Evolutionary conservation across 2,329 filamentous ascomycete species (phyloP).

Genomic region (Calonectria pauciramosa): DNA sequence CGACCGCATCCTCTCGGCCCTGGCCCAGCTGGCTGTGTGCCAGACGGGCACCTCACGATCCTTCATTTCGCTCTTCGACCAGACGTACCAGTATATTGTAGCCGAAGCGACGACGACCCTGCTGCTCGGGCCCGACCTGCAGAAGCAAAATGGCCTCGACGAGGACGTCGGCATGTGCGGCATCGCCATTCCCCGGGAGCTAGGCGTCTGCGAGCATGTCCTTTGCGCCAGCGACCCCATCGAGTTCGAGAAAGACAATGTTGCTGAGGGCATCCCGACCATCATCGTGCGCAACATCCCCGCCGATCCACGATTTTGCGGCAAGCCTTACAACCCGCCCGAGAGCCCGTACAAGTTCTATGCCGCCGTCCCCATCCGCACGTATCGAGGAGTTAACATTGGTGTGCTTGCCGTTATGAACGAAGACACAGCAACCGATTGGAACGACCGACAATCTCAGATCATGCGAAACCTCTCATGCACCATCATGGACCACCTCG

Average conservation of each 20-base stretch:
- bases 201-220: slow-evolving; percentile 48
- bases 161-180: slow-evolving; percentile 50
- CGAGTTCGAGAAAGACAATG: slow-evolving; percentile 37
- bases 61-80: slow-evolving; percentile 66
- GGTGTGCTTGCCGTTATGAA: slow-evolving; percentile 55
- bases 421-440: slow-evolving; percentile 23
- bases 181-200: slow-evolving; percentile 47
- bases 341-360: slow-evolving; percentile 52
- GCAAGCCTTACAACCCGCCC: slow-evolving; percentile 39
- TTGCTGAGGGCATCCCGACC: slow-evolving; percentile 45
- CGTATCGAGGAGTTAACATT: slow-evolving; percentile 56
- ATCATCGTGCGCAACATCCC: slow-evolving; percentile 52
- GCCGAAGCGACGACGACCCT: slow-evolving; percentile 63
- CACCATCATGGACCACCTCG: slow-evolving; percentile 55
- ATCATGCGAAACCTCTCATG: slow-evolving; percentile 46
- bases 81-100: slow-evolving; percentile 61
- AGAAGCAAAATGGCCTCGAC: slow-evolving; percentile 23
- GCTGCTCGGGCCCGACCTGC: slow-evolving; percentile 47
- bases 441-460: slow-evolving; percentile 45
- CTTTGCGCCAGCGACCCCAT: slow-evolving; percentile 52
- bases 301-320: slow-evolving; percentile 46
- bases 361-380: slow-evolving; percentile 57
- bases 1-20: slow-evolving; percentile 60
- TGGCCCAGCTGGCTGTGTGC: slow-evolving; percentile 63
- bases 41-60: slow-evolving; percentile 57